Base-by-base conservation (phyloP, 2,329 filamentous ascomycete genomes). In the Venturia effusa region DNA sequence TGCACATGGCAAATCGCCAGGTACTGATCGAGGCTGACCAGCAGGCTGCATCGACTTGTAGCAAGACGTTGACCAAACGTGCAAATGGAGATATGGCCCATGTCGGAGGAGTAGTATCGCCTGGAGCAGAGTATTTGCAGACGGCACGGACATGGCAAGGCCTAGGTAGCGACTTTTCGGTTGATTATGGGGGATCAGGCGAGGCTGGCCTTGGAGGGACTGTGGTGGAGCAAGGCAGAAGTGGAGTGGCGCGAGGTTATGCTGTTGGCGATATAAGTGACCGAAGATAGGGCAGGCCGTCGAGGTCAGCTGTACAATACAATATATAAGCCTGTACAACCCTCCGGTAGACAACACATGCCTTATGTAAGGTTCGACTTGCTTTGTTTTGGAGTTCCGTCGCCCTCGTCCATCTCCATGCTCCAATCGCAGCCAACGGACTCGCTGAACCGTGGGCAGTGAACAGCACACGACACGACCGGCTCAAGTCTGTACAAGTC, bases 101-200 rank as follows among this genome's bases (percentile, higher is more conserved):
- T 57, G 85, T 97, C 68, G 93, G 92, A 61, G 91, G 92, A 7
- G 84, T 93, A 0, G 81, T 88, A n/a, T 97, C 93, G 57, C 94
- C 94, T 0, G 94, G 91, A 0, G 94, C 94, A 0, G 90, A 97
- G 73, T 97, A 84, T 69, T 77, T 99, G 67, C 84, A 88, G 39
- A 89, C 88, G 3, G 84, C 92, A 70, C 79, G 94, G 64, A 96
- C 90, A 4, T 99, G 94, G 94, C 88, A 88, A 71, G 94, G 94
- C 0, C 76, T 99, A 30, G 94, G 94, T 0, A 96, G 85, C 66
- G 94, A 99, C 73, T 95, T 92, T 70, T 80, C 82, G 65, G 80
- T 84, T 65, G 76, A 75, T 67, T 84, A 84, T 67, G 83, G 87
- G 37, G 80, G 83, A n/a, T 80, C 82, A 60, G 79, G 78, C 17